Evolutionary conservation across 208 protist genomes (phyloP), one percentile per base, ranked within the genome.

Genomic region (Vickermania ingenoplastis): DNA sequence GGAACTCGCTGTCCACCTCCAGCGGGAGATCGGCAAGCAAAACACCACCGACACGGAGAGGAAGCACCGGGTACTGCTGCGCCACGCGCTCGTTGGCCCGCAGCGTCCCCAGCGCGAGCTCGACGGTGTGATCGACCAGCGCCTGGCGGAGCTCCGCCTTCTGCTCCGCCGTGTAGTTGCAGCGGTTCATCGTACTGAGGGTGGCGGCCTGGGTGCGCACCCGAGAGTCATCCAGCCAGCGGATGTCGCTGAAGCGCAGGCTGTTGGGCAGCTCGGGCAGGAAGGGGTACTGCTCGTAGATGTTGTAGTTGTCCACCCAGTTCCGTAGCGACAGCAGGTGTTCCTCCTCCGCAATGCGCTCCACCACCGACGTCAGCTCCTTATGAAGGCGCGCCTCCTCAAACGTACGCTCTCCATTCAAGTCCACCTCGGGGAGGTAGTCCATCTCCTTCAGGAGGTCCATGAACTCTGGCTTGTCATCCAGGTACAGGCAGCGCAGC

Each of bases 401-500:
- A 45, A 45, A 45, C 11, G 11, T 7, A 17, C 36, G 36, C 36
- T 45, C 36, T 45, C 36, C 36, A 45, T 45, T 45, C 11, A 45
- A n/a, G 36, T 45, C 36, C 11, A 45, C 65, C 28, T 68, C 51
- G 28, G 54, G 53, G 52, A 82, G 60, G 50, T 73, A 73, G 55
- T 63, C 59, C 59, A 71, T 61, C 62, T 73, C 59, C 54, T 62
- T 57, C 26, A 74, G 26, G 17, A 85, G 60, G 24, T 41, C 60
- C 50, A 29, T 59, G 25, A 82, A 54, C 51, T 63, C 61, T 13
- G 65, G 64, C 31, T 77, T 30, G 25, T 53, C 61, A 25, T 49
- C 50, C 22, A 79, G 59, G 51, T 71, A 41, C 30, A 86, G 49
- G 50, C 72, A 57, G 45, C 67, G 61, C 59, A 81, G 62, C 59